Evolutionary conservation across 371 early-diverging fungal genomes (phyloP), one percentile per base, ranked within the genome.

Genomic region (Mucor indicus): DNA sequence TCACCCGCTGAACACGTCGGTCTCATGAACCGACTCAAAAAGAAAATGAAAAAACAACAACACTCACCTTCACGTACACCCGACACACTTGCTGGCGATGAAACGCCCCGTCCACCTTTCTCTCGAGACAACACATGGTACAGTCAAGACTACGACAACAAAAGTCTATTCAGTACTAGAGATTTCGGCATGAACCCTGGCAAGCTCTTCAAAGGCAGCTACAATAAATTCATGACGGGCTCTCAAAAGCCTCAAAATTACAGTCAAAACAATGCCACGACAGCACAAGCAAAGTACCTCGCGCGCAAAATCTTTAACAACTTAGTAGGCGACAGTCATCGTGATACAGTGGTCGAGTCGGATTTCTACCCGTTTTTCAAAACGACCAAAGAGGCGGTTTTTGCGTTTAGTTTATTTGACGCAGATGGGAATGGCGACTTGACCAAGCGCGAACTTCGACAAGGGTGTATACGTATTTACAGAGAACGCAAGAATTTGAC

Each of bases 321-420:
- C 25, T 42, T 80, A 19, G 48, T 55, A 27, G 59, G 54, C 0
- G 12, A 6, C 6, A 12, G 41, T 10, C 33, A 33, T 7, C 69
- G 79, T 7, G 71, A 74, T 30, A 62, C 57, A n/a, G 46, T 81
- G 31, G 50, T 72, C 1, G 69, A 73, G 22, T 58, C 60, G 1
- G 81, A 79, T 51, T 58, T 82, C 38, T 55, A 64, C 44, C 77
- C 82, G 6, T 84, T 72, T 45, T 89, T 89, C 42, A 50, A 62
- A 4, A 77, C 72, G 21, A 58, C 61, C 25, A 64, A 67, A n/a
- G 81, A 79, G 36, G 85, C 89, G 5, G 52, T 62, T 8, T 68
- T 71, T 52, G 90, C 90, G 12, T 89, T 90, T 64, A 54, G 56
- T 23, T 38, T 88, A 31, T 88, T 89, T 60, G 90, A 89, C 58